phyloP scores from a whole-genome alignment of 768 basidiomycete species.

The Trametes cubensis region DNA sequence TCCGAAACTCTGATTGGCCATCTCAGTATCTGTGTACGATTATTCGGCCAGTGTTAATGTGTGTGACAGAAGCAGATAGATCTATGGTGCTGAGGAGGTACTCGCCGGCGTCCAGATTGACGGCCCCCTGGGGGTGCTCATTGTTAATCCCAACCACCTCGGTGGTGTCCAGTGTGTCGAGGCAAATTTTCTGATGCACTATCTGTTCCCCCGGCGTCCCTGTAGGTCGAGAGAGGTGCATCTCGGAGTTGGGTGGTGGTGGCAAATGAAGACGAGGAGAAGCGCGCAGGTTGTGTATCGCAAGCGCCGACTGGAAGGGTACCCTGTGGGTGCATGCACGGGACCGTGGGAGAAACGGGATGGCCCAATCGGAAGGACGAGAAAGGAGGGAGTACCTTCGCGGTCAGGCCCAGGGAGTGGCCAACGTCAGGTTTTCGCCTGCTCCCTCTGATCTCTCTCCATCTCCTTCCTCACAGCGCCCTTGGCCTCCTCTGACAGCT shows the following conservation, averaged over 20 bases:
- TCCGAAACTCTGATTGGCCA: too few relatives aligned
- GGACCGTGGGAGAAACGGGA: neutral
- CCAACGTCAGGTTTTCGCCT: neutral
- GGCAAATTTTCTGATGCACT: too few relatives aligned
- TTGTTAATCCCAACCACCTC: too few relatives aligned
- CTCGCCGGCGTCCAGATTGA: neutral
- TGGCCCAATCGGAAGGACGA: constrained; percentile 7
- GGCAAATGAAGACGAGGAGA: too few relatives aligned
- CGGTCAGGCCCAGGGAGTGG: constrained; percentile 10
- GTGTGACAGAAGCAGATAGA: neutral
- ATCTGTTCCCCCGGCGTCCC: too few relatives aligned
- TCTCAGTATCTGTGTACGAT: too few relatives aligned
- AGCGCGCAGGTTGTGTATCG: too few relatives aligned
- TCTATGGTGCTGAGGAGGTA: constrained; percentile 7
- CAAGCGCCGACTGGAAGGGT: constrained; percentile 22
- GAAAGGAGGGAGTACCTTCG: constrained; percentile 15
- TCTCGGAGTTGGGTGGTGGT: too few relatives aligned
- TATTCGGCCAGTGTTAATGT: too few relatives aligned
- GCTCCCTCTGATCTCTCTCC: neutral
- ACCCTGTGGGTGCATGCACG: constrained; percentile 17
- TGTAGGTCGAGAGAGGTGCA: too few relatives aligned
- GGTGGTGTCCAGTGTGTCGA: too few relatives aligned
- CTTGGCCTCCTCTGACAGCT: neutral
- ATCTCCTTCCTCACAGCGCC: neutral
- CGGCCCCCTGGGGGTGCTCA: too few relatives aligned